phyloP scores from a whole-genome alignment of 2,329 filamentous ascomycete genomes.

The Leptographium radiaticola region DNA sequence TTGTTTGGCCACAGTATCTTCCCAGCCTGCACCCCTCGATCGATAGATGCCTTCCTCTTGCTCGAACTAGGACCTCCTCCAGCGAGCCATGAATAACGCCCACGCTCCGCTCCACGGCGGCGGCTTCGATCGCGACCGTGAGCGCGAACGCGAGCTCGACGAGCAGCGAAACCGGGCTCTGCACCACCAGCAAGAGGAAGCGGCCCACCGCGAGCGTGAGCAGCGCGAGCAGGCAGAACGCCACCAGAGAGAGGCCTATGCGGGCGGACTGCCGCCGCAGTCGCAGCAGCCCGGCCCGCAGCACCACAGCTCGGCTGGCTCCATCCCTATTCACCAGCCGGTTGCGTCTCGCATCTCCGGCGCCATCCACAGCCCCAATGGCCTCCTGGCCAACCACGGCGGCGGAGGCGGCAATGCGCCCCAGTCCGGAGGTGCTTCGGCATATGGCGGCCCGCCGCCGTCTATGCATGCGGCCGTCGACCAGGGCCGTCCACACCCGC shows the following conservation, averaged over 20 bases:
- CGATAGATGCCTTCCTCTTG: slow-evolving; percentile 7
- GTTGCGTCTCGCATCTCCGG: slow-evolving; percentile 70
- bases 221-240: slow-evolving; percentile 49
- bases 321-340: slow-evolving; percentile 87
- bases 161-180: slow-evolving; percentile 30
- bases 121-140: slow-evolving; percentile 35
- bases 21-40: not conserved
- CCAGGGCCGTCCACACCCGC: slow-evolving; percentile 14
- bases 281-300: slow-evolving; percentile 43
- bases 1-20: not conserved
- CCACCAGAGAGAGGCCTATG: slow-evolving; percentile 47
- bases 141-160: slow-evolving; percentile 32
- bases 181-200: slow-evolving; percentile 31
- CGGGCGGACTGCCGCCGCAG: not conserved
- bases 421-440: slow-evolving; percentile 33
- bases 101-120: slow-evolving; percentile 24
- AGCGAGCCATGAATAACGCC: slow-evolving; percentile 31
- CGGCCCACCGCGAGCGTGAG: slow-evolving; percentile 36
- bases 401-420: slow-evolving; percentile 14
- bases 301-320: slow-evolving; percentile 77
- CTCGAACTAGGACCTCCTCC: not conserved
- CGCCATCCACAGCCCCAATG: slow-evolving; percentile 85
- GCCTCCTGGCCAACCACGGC: slow-evolving; percentile 65
- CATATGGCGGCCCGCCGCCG: slow-evolving; percentile 39
- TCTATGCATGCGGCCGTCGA: slow-evolving; percentile 37